Base-by-base conservation (phyloP, 129 eudicot species). In the Artemisia argyi region DNA sequence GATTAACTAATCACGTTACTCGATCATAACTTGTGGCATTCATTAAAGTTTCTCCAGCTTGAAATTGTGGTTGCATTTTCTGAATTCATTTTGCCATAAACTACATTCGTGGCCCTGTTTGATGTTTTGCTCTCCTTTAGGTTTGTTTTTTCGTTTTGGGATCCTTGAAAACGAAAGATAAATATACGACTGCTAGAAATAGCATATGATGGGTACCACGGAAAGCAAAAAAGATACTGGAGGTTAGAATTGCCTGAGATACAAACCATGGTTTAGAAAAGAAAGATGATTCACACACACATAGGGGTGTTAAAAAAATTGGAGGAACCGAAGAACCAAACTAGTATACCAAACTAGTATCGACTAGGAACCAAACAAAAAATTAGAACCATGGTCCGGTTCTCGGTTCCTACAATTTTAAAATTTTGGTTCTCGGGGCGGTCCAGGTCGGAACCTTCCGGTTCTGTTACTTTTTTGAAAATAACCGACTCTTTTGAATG, bases 11-110 rank as follows among this genome's bases (percentile, higher is more conserved):
- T 20, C 15, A 69, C 32, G 73, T 69, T 69, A 69, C 50, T 16
- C n/a, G n/a, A n/a, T n/a, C 59, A 61, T 46, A 20, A 59, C 44
- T 44, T 19, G 47, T 44, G 49, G 15, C 59, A 7, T 61, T 61
- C 64, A 56, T 71, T 12, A 20, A 57, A 59, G 66, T 59, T 59
- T 72, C 16, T 59, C 32, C 35, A 15, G 28, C 60, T 60, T 32
- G 11, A 73, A 69, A 61, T 22, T 63, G 67, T 71, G 58, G 66
- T 71, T 52, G 20, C 66, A 70, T 53, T 62, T 62, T 77, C 20
- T 18, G 65, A 35, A 30, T 12, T 16, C 16, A 13, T 14, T 61
- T 30, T 49, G 35, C 56, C 19, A 0, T 48, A 57, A 56, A 1
- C 68, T 32, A 76, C 24, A 51, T 48, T 61, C 62, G 51, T 76